Evolutionary conservation across 202 grass and related monocot species (phyloP).

Genomic region (Elaeis oleifera): DNA sequence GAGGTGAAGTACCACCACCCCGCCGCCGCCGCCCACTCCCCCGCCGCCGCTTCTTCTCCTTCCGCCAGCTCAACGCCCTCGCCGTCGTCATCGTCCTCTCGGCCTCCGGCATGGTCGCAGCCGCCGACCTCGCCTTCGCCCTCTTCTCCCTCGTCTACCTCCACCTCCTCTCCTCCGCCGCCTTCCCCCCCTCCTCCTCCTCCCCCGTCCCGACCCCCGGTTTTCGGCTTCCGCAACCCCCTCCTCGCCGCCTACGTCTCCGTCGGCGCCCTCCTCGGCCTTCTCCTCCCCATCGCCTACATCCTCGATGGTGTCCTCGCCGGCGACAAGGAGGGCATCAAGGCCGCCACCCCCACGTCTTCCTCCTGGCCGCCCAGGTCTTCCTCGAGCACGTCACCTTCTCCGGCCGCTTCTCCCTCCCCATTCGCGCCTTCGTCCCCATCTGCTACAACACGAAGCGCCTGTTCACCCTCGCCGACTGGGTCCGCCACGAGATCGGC

Average conservation of each 20-base stretch:
- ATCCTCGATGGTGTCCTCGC: slow-evolving; percentile 55
- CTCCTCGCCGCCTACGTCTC: slow-evolving; percentile 35
- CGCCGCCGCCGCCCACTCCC: slow-evolving; percentile 14
- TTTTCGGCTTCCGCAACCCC: slow-evolving; percentile 27
- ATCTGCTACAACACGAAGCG: slow-evolving; percentile 58
- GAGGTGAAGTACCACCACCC: slow-evolving; percentile 2
- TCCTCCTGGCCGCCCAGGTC: slow-evolving; percentile 69
- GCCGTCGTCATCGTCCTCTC: slow-evolving; percentile 44
- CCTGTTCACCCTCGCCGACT: slow-evolving; percentile 60
- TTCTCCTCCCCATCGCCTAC: slow-evolving; percentile 55
- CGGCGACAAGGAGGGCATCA: slow-evolving; percentile 32
- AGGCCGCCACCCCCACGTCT: slow-evolving; percentile 46
- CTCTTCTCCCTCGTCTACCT: slow-evolving; percentile 59
- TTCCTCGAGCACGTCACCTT: slow-evolving; percentile 72
- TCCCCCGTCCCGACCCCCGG: slow-evolving; percentile 28
- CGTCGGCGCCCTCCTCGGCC: slow-evolving; percentile 37
- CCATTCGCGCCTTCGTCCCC: slow-evolving; percentile 44
- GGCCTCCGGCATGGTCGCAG: slow-evolving; percentile 48
- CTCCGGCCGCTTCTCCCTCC: slow-evolving; percentile 52
- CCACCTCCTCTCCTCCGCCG: slow-evolving; percentile 41
- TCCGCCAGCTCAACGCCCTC: slow-evolving; percentile 67
- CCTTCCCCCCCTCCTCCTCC: slow-evolving; percentile 47
- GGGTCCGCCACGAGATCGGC: slow-evolving; percentile 45
- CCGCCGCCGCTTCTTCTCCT: slow-evolving; percentile 52
- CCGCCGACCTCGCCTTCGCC: slow-evolving; percentile 50